Evolutionary conservation across 202 grass and related monocot species (phyloP).

Genomic region (Dendrocalamus latiflorus): DNA sequence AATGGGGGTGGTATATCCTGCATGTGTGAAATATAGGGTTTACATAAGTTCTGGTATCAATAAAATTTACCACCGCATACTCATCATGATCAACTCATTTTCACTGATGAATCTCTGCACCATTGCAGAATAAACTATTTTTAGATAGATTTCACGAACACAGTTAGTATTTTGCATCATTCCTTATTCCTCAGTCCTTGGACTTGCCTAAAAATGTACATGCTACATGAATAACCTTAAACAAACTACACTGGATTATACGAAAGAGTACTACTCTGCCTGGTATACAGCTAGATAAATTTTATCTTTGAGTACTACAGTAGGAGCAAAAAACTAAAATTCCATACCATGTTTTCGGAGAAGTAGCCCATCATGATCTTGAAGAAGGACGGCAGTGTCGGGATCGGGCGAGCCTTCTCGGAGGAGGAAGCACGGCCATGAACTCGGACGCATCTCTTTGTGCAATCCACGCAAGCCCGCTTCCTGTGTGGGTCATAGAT

Average conservation of each 20-base stretch:
- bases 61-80: neutral
- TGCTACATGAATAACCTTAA: too few relatives aligned
- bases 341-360: slow-evolving; percentile 46
- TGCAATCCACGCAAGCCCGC: slow-evolving; percentile 45
- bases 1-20: slow-evolving; percentile 53
- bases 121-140: neutral
- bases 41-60: neutral
- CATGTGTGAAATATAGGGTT: neutral
- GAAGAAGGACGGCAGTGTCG: slow-evolving; percentile 47
- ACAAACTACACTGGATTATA: neutral
- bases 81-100: neutral
- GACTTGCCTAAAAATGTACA: neutral
- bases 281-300: neutral
- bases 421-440: slow-evolving; percentile 25
- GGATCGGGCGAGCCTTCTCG: neutral
- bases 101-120: neutral
- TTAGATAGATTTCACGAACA: neutral
- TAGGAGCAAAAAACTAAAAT: neutral
- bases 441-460: slow-evolving; percentile 21
- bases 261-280: neutral
- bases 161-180: neutral
- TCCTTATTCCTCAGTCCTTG: neutral
- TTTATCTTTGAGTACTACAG: neutral
- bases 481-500: slow-evolving; percentile 17
- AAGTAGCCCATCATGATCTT: slow-evolving; percentile 72